Evolutionary conservation across 805 yeast genomes (phyloP).

Genomic region (Kodamaea nitidulidarum): DNA sequence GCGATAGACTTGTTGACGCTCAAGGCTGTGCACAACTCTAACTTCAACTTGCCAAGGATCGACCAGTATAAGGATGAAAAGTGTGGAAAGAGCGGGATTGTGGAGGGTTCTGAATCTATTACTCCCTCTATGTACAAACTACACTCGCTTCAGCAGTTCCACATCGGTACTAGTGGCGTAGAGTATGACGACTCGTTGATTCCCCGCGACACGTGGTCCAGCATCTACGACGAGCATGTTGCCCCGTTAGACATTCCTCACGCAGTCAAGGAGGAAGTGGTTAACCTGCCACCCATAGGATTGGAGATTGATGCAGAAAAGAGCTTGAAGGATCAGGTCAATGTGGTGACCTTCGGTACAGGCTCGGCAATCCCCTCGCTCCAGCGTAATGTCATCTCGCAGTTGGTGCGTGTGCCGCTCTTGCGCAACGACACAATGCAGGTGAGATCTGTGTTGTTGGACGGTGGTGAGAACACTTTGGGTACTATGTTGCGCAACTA

Average conservation of each 20-base stretch:
- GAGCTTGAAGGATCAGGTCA: constrained; percentile 50
- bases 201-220: constrained; percentile 22
- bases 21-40: constrained; percentile 45
- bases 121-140: constrained; percentile 20
- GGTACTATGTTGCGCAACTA: constrained; percentile 67
- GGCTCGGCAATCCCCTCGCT: constrained; percentile 89
- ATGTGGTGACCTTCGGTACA: constrained; percentile 79
- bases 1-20: constrained; percentile 53
- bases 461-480: constrained; percentile 93
- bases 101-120: too few species aligned
- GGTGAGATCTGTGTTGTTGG: constrained; percentile 57
- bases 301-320: constrained; percentile 12
- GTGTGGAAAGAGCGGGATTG: neutral
- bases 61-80: neutral
- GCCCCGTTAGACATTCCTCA: constrained; percentile 16
- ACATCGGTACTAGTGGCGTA: constrained; percentile 22
- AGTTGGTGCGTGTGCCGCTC: constrained; percentile 68
- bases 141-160: constrained; percentile 30
- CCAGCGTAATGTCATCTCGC: constrained; percentile 80
- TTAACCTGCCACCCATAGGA: constrained; percentile 19
- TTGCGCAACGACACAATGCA: constrained; percentile 15
- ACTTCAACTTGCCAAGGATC: constrained; percentile 39
- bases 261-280: constrained; percentile 13
- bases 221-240: constrained; percentile 29
- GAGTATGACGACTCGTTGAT: constrained; percentile 17